Conservation (phyloP, 2,329 filamentous ascomycete genomes). For the Colletotrichum sp. region DNA sequence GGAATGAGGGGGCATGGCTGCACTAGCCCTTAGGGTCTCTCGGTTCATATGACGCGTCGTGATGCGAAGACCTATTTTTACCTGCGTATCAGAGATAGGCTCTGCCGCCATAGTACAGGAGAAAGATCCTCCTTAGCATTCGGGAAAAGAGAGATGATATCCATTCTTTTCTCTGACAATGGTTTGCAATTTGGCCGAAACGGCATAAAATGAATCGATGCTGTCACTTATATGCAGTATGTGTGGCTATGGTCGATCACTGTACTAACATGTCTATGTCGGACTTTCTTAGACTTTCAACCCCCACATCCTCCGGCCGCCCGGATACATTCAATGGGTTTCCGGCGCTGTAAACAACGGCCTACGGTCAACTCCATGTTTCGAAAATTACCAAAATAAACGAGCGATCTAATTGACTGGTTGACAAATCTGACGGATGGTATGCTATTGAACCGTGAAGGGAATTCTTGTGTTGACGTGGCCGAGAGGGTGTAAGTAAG, state of each 20-base stretch:
- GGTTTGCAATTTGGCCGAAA: fast-evolving
- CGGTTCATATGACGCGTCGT: neutral
- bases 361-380: fast-evolving
- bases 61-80: neutral
- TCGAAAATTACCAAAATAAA: no score
- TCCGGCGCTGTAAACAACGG: fast-evolving
- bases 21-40: neutral
- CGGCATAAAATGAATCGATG: neutral
- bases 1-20: neutral
- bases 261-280: no score
- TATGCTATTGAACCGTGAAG: neutral
- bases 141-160: neutral
- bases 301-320: no score
- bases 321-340: neutral
- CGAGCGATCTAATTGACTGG: fast-evolving
- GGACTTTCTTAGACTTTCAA: neutral
- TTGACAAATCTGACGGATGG: neutral
- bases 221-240: no score
- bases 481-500: neutral
- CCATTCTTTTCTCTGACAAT: neutral
- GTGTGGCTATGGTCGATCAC: no score
- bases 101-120: neutral
- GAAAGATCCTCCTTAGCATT: neutral
- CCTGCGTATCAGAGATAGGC: neutral
- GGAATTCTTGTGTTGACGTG: neutral